Percentiles rank a stretch among this genome's conserved stretches.
Evolutionary conservation across 306 rosid species (phyloP).

Genomic region (Vigna mungo): DNA sequence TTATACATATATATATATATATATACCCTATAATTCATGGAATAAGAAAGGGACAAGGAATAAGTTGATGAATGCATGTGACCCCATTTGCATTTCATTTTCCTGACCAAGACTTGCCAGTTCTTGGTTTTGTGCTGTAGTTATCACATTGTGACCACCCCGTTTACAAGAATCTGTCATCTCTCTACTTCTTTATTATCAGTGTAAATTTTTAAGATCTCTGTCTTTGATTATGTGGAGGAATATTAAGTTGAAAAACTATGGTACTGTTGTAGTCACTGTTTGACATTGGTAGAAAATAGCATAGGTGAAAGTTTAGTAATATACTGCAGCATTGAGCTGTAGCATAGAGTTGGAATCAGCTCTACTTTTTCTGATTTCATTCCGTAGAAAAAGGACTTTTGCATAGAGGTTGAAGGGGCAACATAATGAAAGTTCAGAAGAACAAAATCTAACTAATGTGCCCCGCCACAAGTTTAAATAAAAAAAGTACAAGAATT

Average conservation of each 20-base stretch:
- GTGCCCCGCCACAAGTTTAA: constrained; percentile 23
- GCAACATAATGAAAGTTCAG: constrained; percentile 3
- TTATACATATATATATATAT: too few species aligned
- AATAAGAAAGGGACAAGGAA: constrained; percentile 46
- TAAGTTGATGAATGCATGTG: constrained; percentile 63
- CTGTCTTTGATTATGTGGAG: too few species aligned
- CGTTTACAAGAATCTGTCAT: not conserved
- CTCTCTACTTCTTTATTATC: not conserved
- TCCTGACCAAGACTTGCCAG: constrained; percentile 51
- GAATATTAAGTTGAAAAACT: too few species aligned
- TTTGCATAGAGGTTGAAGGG: constrained; percentile 34
- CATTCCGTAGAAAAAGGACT: constrained; percentile 8
- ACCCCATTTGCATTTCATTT: constrained; percentile 40
- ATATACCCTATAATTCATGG: constrained; percentile 50
- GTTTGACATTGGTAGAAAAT: too few species aligned
- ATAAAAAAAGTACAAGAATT: constrained; percentile 6
- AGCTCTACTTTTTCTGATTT: not conserved
- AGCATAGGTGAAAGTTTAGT: too few species aligned
- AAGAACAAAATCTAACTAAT: constrained; percentile 34
- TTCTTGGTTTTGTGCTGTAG: constrained; percentile 49
- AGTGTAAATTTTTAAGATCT: too few species aligned
- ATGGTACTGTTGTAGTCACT: too few species aligned
- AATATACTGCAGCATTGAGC: not conserved
- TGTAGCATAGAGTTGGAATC: constrained; percentile 37
- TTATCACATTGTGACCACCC: constrained; percentile 41